phyloP scores from a whole-genome alignment of 805 yeast genomes.

The Zygotorulaspora florentina region DNA sequence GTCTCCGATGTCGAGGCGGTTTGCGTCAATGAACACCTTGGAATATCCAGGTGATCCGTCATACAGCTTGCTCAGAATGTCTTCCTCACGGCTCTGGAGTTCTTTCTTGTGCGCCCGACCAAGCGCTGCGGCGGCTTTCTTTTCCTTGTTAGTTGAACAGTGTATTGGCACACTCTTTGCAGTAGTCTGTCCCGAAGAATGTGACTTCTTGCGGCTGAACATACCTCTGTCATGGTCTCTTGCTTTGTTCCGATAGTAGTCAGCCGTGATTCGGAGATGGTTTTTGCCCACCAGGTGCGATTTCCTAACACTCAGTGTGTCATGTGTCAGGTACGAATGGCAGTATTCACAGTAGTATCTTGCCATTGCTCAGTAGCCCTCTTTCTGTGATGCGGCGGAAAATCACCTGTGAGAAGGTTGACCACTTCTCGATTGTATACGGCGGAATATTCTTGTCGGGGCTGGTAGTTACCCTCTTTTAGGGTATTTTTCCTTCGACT shows the following conservation, averaged over 20 bases:
- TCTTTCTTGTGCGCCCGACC: conserved; percentile 16
- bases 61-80: conserved; percentile 16
- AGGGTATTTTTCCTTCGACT: no score
- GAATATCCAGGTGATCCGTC: conserved; percentile 33
- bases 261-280: conserved; percentile 67
- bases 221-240: conserved; percentile 10
- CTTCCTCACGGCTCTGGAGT: conserved; percentile 8
- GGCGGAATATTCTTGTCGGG: no score
- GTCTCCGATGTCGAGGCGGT: conserved; percentile 30
- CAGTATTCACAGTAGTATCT: conserved; percentile 84
- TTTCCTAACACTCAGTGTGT: conserved; percentile 78
- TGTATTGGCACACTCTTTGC: conserved; percentile 7
- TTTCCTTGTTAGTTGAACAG: conserved; percentile 9
- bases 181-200: conserved; percentile 13
- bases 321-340: conserved; percentile 77
- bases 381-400: not conserved
- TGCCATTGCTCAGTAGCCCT: conserved; percentile 43
- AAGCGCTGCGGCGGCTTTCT: conserved; percentile 1
- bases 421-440: no score
- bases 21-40: conserved; percentile 24
- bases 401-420: no score
- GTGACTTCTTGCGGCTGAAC: conserved; percentile 1
- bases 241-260: conserved; percentile 57
- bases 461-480: no score
- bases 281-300: conserved; percentile 75